Percentiles rank a stretch among this genome's conserved stretches.
These are phyloP conservation scores for Penicillium bovifimosum DNA, from an alignment of 495 filamentous ascomycete species.

Conservation along the genomic window DNA sequence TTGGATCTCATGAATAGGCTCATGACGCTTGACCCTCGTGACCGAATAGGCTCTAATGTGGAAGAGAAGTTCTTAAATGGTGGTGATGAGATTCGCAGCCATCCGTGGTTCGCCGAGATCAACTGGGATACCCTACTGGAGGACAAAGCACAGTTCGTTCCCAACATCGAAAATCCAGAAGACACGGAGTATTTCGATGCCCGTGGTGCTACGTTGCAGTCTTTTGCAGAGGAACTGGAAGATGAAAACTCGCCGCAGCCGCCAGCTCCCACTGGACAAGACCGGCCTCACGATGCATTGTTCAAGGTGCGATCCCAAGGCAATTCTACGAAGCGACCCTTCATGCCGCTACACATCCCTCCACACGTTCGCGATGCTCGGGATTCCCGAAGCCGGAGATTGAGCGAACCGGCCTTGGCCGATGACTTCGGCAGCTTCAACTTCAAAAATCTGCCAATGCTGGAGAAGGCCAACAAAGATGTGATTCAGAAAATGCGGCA, in stretches of 20 bases:
- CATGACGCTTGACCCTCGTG: conserved; percentile 71
- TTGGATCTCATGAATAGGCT: conserved; percentile 90
- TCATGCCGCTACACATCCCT: conserved; percentile 95
- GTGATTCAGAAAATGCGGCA: conserved; percentile 92
- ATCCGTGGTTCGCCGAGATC: conserved; percentile 82
- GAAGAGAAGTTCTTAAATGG: conserved; percentile 73
- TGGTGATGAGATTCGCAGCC: conserved; percentile 81
- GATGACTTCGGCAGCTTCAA: conserved; percentile 96
- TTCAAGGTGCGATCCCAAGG: conserved; percentile 84
- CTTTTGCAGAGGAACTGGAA: conserved; percentile 88
- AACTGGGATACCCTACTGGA: conserved; percentile 88
- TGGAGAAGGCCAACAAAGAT: conserved; percentile 98
- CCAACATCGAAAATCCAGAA: conserved; percentile 85
- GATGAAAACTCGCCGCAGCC: conserved; percentile 68
- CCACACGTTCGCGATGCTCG: conserved; percentile 84
- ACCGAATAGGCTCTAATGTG: conserved; percentile 78
- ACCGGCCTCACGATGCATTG: conserved; percentile 90
- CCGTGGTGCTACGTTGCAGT: conserved; percentile 81
- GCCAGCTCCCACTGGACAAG: conserved; percentile 54
- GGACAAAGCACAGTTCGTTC: conserved; percentile 94
- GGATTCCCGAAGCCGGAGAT: conserved; percentile 69
- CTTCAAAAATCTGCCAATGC: conserved; percentile 94
- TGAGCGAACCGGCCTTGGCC: conserved; percentile 81
- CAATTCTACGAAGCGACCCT: conserved; percentile 72
- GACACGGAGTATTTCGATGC: conserved; percentile 98